phyloP scores from a whole-genome alignment of 805 yeast species.

The Ogataea angusta region DNA sequence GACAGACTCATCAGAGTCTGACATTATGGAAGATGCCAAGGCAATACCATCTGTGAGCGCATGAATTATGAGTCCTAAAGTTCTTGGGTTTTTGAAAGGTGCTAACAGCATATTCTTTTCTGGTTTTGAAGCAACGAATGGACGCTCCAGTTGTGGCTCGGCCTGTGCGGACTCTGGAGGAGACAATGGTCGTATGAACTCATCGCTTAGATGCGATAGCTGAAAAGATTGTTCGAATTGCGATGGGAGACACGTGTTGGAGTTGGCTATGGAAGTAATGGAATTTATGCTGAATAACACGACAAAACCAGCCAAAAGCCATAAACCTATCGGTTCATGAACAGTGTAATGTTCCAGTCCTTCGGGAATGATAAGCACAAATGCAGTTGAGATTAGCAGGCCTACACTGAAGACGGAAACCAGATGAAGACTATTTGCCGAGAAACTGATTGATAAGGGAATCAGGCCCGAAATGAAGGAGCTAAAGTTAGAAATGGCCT shows the following conservation, averaged over 20 bases:
- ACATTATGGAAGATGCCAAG: constrained; percentile 52
- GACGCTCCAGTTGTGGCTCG: background rate
- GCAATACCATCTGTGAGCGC: constrained; percentile 73
- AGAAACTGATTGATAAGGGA: constrained; percentile 25
- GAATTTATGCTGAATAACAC: constrained; percentile 50
- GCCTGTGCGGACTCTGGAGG: constrained; percentile 3
- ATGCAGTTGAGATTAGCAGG: constrained; percentile 55
- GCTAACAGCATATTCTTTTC: constrained; percentile 22
- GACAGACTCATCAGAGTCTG: constrained; percentile 21
- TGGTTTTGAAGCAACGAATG: constrained; percentile 5
- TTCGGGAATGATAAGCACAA: constrained; percentile 62
- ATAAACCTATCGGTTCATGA: constrained; percentile 40
- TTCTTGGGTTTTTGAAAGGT: constrained; percentile 43
- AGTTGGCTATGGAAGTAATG: constrained; percentile 11
- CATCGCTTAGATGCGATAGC: background rate
- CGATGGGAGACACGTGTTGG: background rate
- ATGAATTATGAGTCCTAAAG: constrained; percentile 64
- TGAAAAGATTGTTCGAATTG: constrained; percentile 4
- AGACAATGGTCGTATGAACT: background rate
- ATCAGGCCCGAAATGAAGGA: constrained; percentile 30
- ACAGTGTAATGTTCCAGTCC: constrained; percentile 43
- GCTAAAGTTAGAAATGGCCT: constrained; percentile 10
- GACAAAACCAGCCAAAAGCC: constrained; percentile 52
- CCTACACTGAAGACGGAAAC: constrained; percentile 58
- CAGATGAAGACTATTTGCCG: constrained; percentile 31